Evolutionary conservation across 441 rosid genomes (phyloP).

Genomic region (Gossypium davidsonii): DNA sequence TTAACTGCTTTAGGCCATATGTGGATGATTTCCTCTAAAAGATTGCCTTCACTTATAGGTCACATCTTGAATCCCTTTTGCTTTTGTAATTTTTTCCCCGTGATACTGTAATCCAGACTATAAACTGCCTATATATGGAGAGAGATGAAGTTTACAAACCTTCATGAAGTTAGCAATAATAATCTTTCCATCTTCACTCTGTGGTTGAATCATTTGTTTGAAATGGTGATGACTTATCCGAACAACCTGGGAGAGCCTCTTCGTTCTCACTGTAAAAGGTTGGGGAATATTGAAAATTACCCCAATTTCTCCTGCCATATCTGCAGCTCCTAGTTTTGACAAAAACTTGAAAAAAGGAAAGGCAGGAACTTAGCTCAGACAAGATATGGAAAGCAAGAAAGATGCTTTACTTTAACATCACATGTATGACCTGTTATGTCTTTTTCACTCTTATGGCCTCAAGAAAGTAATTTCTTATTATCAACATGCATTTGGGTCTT

Average conservation of each 20-base stretch:
- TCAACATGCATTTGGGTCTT: background rate
- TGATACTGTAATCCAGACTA: background rate
- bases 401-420: background rate
- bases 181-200: slow-evolving; percentile 44
- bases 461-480: background rate
- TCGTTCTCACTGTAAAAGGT: slow-evolving; percentile 79
- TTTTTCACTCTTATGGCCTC: background rate
- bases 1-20: background rate
- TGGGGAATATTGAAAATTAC: slow-evolving; percentile 86
- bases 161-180: slow-evolving; percentile 43
- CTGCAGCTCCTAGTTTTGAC: slow-evolving; percentile 60
- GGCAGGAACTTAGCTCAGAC: slow-evolving; percentile 6
- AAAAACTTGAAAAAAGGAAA: slow-evolving; percentile 37
- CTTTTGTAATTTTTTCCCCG: background rate
- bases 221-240: slow-evolving; percentile 69
- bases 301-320: slow-evolving; percentile 87
- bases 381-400: background rate
- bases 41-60: background rate
- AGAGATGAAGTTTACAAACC: slow-evolving; percentile 31
- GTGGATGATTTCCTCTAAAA: background rate
- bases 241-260: slow-evolving; percentile 78
- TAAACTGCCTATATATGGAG: background rate
- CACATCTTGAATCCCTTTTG: background rate
- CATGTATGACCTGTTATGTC: background rate
- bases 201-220: slow-evolving; percentile 57